Conservation (phyloP, 768 basidiomycete species). For the Suillus placidus region DNA sequence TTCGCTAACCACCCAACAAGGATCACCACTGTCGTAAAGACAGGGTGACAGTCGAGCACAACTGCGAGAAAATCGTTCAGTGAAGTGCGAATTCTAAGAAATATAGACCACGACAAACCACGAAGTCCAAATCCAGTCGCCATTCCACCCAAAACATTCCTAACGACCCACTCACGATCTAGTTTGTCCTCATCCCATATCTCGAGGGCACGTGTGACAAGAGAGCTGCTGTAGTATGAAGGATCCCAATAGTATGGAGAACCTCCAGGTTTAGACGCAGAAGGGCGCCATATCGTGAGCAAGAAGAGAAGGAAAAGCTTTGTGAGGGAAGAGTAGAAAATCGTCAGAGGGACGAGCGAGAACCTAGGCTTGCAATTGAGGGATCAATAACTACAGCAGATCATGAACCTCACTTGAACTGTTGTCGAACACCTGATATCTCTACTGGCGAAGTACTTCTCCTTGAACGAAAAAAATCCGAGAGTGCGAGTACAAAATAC, state of each 20-base stretch:
- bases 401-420: constrained; percentile 54
- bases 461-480: constrained; percentile 40
- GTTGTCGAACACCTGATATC: constrained; percentile 55
- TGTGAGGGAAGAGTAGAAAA: constrained; percentile 82
- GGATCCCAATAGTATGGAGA: constrained; percentile 26
- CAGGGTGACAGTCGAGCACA: constrained; percentile 74
- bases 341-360: constrained; percentile 74
- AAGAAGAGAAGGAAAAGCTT: constrained; percentile 84
- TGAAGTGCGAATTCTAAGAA: not conserved
- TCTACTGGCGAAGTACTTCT: constrained; percentile 18
- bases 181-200: constrained; percentile 72
- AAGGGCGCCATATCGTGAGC: constrained; percentile 77
- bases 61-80: constrained; percentile 44
- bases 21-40: constrained; percentile 76
- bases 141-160: constrained; percentile 84
- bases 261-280: constrained; percentile 24
- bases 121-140: constrained; percentile 85
- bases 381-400: constrained; percentile 5
- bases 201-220: constrained; percentile 46
- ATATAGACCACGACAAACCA: constrained; percentile 45
- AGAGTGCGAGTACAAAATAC: constrained; percentile 48
- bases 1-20: constrained; percentile 74
- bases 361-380: constrained; percentile 38
- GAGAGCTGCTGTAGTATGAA: constrained; percentile 34
- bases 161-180: constrained; percentile 82